Base-by-base conservation (phyloP, 345 rosid species). In the Sonneratia caseolaris region DNA sequence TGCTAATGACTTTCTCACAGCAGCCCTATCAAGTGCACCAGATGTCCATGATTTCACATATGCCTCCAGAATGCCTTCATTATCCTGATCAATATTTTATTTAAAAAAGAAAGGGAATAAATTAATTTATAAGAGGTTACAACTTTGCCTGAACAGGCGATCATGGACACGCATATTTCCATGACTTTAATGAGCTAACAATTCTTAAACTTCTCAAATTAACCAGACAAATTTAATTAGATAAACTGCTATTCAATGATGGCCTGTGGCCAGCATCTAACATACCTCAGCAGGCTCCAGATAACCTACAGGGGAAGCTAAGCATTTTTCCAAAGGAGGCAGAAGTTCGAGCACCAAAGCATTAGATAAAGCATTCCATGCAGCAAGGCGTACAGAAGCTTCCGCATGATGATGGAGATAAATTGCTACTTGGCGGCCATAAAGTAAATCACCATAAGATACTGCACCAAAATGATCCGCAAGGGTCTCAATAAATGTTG, bases 211-310 rank as follows among this genome's bases (percentile, higher is more conserved):
- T 14, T 47, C 21, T 53, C 57, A 53, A 15, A 4, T 16, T 13
- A 4, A 53, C 14, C 4, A 19, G 21, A 15, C 57, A 53, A 19
- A 19, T 53, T 53, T 53, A 53, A 56, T n/a, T 8, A 21, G 62
- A 21, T 56, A 22, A 21, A 56, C 21, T 57, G 64, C 5, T 57
- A 3, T 22, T 57, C 32, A n/a, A n/a, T n/a, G 35, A 57, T 10
- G 5, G 16, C 32, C 12, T 59, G 36, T 10, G 21, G 64, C 51
- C 64, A 62, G 5, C 8, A 32, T 62, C 13, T 62, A 12, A 62
- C 70, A 66, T 83, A 89, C 97, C 98, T 93, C 96, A 56, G 79
- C 64, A 13, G 96, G 97, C 81, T 86, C 92, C 9, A 93, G 93
- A 77, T 89, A 91, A 40, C 96, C 97, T 61, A 85, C 85, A 8